phyloP scores from a whole-genome alignment of 345 rosid species.

The Populus simonii region DNA sequence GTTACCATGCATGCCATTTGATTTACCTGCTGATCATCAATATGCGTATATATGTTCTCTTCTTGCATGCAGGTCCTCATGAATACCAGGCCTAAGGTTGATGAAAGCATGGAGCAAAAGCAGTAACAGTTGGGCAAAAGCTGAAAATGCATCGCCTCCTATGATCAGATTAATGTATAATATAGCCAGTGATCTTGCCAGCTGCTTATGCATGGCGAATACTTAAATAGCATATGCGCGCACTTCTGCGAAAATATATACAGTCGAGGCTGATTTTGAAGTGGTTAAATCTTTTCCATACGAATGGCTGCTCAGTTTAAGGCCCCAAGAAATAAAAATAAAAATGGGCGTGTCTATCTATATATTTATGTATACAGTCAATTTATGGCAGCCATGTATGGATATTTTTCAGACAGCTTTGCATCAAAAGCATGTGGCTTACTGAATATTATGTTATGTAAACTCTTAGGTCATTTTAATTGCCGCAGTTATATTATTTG shows the following conservation, averaged over 20 bases:
- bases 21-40: no score
- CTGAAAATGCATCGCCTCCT: not conserved
- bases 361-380: no score
- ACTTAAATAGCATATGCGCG: not conserved
- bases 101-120: slow-evolving; percentile 33
- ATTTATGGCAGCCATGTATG: no score
- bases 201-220: not conserved
- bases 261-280: not conserved
- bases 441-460: no score
- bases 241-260: not conserved
- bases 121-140: not conserved
- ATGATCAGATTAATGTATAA: not conserved
- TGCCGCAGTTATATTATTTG: no score
- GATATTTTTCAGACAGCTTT: no score
- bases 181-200: not conserved
- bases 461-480: no score
- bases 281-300: not conserved
- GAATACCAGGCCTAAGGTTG: slow-evolving; percentile 66
- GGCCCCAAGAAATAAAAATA: not conserved
- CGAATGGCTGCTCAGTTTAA: not conserved
- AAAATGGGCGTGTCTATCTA: no score
- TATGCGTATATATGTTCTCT: no score
- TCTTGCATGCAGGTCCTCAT: slow-evolving; percentile 36
- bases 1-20: not conserved
- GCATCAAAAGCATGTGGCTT: no score